A percentile compares a stretch with the other conserved stretches of the same genome.
Conservation (phyloP, 148 eudicot species). For the Bassia scoparia region DNA sequence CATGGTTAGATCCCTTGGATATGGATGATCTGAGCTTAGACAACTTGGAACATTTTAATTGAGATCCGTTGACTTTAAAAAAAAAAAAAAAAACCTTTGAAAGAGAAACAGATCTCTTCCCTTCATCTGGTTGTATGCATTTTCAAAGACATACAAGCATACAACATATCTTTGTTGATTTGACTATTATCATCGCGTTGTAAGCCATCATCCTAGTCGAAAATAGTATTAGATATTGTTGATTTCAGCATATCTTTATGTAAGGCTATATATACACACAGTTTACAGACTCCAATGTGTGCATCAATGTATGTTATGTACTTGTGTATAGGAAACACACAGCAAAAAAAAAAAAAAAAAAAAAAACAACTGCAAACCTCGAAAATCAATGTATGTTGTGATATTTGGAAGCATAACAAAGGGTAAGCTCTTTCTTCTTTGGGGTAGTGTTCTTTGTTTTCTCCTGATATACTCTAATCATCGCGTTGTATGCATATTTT, state of each 20-base stretch:
- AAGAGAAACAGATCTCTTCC: too few species aligned
- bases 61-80: constrained; percentile 7
- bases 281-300: neutral
- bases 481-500: too few species aligned
- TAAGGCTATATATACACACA: neutral
- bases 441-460: neutral
- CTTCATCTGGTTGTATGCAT: neutral
- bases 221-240: neutral
- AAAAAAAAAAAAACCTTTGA: neutral
- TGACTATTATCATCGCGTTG: neutral
- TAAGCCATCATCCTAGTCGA: neutral
- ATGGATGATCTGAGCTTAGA: neutral
- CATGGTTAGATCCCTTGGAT: neutral
- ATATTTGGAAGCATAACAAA: neutral
- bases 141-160: neutral
- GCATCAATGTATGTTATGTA: neutral
- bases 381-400: neutral
- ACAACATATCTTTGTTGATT: neutral
- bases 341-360: too few species aligned
- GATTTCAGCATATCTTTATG: neutral
- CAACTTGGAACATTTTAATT: neutral
- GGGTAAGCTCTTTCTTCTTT: neutral
- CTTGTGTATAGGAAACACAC: neutral
- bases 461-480: neutral
- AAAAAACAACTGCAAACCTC: neutral